A percentile compares a stretch with the other conserved stretches of the same genome.
These are phyloP conservation scores for Colletotrichum echinochloae DNA, from an alignment of 2,329 filamentous ascomycete species.

Conservation along the genomic window DNA sequence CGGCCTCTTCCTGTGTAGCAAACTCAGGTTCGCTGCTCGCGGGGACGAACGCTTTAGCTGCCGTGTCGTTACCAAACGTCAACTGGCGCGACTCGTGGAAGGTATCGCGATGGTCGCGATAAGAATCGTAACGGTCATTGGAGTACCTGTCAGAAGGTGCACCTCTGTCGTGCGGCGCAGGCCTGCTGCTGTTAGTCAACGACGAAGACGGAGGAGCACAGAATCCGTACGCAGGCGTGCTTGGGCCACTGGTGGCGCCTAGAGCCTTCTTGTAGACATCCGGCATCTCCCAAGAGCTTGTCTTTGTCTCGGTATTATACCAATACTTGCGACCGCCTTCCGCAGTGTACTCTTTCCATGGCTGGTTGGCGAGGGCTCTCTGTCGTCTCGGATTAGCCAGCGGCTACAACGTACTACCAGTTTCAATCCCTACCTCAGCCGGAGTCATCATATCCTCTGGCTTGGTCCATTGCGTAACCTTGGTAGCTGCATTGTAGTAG, in stretches of 20 bases:
- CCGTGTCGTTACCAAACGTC: conserved; percentile 67
- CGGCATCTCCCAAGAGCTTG: conserved; percentile 96
- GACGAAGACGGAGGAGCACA: neutral
- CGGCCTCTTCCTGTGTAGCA: conserved; percentile 84
- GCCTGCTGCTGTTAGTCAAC: conserved; percentile 44
- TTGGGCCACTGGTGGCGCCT: conserved; percentile 64
- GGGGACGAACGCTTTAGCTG: conserved; percentile 70
- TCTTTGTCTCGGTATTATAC: conserved; percentile 91
- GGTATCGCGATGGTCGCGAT: conserved; percentile 52
- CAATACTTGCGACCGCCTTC: conserved; percentile 93
- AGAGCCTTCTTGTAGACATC: conserved; percentile 82
- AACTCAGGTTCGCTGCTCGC: conserved; percentile 82
- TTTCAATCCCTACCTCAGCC: conserved; percentile 73
- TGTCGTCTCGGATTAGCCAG: conserved; percentile 52
- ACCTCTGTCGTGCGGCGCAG: conserved; percentile 58
- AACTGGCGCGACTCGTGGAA: conserved; percentile 69
- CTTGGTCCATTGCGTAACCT: conserved; percentile 94
- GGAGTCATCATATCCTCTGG: conserved; percentile 88
- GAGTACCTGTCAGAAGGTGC: conserved; percentile 50
- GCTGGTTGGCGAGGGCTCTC: conserved; percentile 84
- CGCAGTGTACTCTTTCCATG: conserved; percentile 93
- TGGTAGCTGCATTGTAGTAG: conserved; percentile 89
- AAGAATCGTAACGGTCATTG: conserved; percentile 52
- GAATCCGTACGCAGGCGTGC: conserved; percentile 56
- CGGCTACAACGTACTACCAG: conserved; percentile 29